These are phyloP conservation scores for Polytrichum formosum DNA, from an alignment of 225 moss, liverwort and hornwort genomes.

Conservation along the genomic window DNA sequence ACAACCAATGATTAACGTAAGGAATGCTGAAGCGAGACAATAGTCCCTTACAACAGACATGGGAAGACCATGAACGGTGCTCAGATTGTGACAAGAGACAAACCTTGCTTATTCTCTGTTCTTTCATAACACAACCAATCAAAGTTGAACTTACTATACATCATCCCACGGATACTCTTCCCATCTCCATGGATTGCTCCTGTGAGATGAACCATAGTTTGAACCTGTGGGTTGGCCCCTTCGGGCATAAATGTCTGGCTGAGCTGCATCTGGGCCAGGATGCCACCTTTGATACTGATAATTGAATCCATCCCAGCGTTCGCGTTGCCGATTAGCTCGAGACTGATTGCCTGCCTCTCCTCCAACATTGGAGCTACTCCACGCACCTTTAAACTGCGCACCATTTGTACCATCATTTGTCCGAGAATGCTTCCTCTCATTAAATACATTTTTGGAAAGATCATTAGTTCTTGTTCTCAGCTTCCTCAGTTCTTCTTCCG, in stretches of 20 bases:
- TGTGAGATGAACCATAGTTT: slow-evolving; percentile 29
- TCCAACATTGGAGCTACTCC: slow-evolving; percentile 42
- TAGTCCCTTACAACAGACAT: too few species aligned
- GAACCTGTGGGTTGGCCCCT: slow-evolving; percentile 50
- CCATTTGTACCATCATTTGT: slow-evolving; percentile 25
- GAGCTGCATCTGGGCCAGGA: slow-evolving; percentile 88
- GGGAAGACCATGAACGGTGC: slow-evolving; percentile 12
- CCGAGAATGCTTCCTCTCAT: slow-evolving; percentile 41
- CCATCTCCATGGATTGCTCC: slow-evolving; percentile 47
- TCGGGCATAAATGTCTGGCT: slow-evolving; percentile 95
- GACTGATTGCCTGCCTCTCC: slow-evolving; percentile 45
- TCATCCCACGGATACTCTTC: slow-evolving; percentile 45
- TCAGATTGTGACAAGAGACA: slow-evolving; percentile 16
- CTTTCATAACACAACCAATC: slow-evolving; percentile 15
- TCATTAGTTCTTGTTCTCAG: slow-evolving; percentile 60
- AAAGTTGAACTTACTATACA: slow-evolving; percentile 25
- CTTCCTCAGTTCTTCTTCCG: slow-evolving; percentile 84
- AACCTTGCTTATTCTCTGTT: slow-evolving; percentile 7
- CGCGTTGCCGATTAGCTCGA: slow-evolving; percentile 56
- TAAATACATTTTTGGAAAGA: slow-evolving; percentile 24
- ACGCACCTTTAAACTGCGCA: slow-evolving; percentile 40
- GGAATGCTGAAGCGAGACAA: too few species aligned
- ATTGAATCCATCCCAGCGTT: slow-evolving; percentile 64
- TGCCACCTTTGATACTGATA: slow-evolving; percentile 92
- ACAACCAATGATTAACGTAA: too few species aligned